These are phyloP conservation scores for Debaryomyces sp. DNA, from an alignment of 1,139 yeast genomes.

Conservation along the genomic window DNA sequence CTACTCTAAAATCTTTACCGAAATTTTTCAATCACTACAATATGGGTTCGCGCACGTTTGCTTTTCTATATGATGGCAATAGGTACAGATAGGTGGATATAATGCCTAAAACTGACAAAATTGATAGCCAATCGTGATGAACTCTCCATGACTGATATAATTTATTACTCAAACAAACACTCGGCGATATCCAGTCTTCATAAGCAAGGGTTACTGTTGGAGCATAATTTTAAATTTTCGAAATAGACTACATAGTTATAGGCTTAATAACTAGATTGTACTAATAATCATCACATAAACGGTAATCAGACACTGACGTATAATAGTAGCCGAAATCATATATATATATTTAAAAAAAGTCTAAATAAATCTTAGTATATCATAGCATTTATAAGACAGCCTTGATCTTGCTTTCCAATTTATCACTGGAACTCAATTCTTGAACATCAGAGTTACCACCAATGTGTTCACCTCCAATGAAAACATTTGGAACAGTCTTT, in stretches of 20 bases:
- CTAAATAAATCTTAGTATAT: neutral
- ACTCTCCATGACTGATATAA: too few relatives aligned
- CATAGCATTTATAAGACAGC: slow-evolving; percentile 36
- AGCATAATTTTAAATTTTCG: neutral
- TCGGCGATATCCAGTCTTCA: neutral
- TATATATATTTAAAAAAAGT: too few relatives aligned
- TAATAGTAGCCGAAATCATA: neutral
- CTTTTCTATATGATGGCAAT: neutral
- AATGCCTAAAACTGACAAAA: too few relatives aligned
- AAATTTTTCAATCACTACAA: neutral
- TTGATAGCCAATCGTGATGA: too few relatives aligned
- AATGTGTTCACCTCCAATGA: slow-evolving; percentile 85
- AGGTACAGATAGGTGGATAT: too few relatives aligned
- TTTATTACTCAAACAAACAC: too few relatives aligned
- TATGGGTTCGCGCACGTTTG: slow-evolving; percentile 4
- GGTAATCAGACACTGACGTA: neutral
- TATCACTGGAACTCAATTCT: slow-evolving; percentile 45
- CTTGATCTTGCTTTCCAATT: slow-evolving; percentile 40
- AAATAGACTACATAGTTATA: neutral
- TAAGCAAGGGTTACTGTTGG: neutral
- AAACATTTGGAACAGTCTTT: slow-evolving; percentile 90
- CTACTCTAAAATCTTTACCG: neutral
- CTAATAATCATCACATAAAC: neutral
- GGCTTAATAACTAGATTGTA: neutral
- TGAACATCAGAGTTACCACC: slow-evolving; percentile 94